Evolutionary conservation across 768 basidiomycete genomes (phyloP), one percentile per base, ranked within the genome.

Genomic region (Mrakia blollopis): DNA sequence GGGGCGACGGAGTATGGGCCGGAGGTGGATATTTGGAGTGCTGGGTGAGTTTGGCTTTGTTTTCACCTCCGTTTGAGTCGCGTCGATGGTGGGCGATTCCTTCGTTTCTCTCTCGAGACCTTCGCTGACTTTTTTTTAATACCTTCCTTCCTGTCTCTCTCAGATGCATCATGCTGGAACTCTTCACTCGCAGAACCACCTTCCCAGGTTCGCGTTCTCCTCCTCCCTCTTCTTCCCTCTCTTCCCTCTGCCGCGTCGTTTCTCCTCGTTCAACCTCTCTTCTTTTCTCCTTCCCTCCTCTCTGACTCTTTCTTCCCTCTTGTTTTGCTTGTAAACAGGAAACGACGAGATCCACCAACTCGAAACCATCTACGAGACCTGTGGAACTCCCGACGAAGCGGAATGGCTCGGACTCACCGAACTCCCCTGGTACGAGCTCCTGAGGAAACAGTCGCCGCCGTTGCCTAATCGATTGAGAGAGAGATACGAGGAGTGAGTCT

Each of bases 1-100:
- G 94, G 95, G 52, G 91, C 92, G 21, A 87, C 90, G 62, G 89
- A 92, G 79, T 98, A 99, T 80, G 93, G 93, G 14, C 92, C 92
- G 0, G 93, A 94, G 80, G 91, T 99, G 60, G 97, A 98, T 81
- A 97, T 98, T 91, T 99, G 97, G 97, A 96, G 94, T 83, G 97
- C 97, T 60, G 97, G 97, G 94, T 96, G 85, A 80, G 87, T 84
- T 41, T 44, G 44, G 14, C 14, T 44, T 44, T 14, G 44, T 44
- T 41, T 44, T 44, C 10, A 14, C 1, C 14, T 44, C 10, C 6
- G 35, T 18, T n/a, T 6, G 62, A 63, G 62, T 32, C 62, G 28
- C 30, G 35, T 28, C 23, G 28, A 9, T 61, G 18, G 57, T 23
- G 8, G 57, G 8, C 44, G 44, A 44, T 4, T n/a, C n/a, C 44